Conservation (phyloP, 2,329 filamentous ascomycete genomes). For the Penicillium sp. region DNA sequence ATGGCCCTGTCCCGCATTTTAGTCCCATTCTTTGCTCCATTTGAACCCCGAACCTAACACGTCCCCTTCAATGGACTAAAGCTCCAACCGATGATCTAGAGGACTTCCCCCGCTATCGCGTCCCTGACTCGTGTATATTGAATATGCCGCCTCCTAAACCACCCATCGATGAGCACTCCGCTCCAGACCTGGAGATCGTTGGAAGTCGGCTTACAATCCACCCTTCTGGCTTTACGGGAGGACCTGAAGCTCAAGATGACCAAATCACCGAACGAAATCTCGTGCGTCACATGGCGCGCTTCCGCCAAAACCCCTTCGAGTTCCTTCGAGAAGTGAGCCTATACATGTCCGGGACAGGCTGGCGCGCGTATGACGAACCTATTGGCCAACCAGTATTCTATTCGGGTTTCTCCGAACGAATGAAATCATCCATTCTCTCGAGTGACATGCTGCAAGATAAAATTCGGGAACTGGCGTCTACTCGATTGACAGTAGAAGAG, state of each 20-base stretch:
- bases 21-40: not conserved
- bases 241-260: conserved; percentile 40
- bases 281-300: conserved; percentile 77
- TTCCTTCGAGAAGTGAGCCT: conserved; percentile 93
- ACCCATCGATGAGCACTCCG: conserved; percentile 46
- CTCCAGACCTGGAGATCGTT: conserved; percentile 76
- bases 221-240: conserved; percentile 62
- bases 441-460: conserved; percentile 73
- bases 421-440: conserved; percentile 75
- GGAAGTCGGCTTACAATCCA: conserved; percentile 74
- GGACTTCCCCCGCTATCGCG: not conserved
- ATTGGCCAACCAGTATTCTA: conserved; percentile 95
- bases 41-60: not conserved
- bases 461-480: conserved; percentile 74
- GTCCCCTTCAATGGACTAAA: conserved; percentile 2
- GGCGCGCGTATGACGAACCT: conserved; percentile 88
- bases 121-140: conserved; percentile 3
- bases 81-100: conserved; percentile 1
- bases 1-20: conserved; percentile 14
- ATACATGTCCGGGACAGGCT: conserved; percentile 89
- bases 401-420: conserved; percentile 84
- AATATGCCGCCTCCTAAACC: conserved; percentile 35
- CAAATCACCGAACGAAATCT: conserved; percentile 52
- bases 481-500: conserved; percentile 73
- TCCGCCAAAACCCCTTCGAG: conserved; percentile 70